phyloP scores from a whole-genome alignment of 169 alveolate genomes.

The Cryptosporidium bovis region DNA sequence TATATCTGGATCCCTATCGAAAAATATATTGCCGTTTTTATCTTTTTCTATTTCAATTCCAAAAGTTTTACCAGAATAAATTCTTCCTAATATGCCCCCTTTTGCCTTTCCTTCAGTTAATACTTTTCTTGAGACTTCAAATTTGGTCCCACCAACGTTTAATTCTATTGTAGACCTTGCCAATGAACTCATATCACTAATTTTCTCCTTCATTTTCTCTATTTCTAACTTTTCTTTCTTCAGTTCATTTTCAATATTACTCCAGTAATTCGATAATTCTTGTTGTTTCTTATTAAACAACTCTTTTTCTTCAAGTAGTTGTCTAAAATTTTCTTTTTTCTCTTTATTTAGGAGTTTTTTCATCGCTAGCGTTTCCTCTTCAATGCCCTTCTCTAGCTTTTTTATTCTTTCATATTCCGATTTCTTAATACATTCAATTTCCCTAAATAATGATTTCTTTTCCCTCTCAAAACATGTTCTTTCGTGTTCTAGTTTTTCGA shows the following conservation, averaged over 20 bases:
- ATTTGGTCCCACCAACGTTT: constrained; percentile 60
- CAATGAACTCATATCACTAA: constrained; percentile 3
- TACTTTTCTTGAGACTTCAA: constrained; percentile 45
- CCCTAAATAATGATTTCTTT: constrained; percentile 14
- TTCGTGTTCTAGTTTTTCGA: constrained; percentile 41
- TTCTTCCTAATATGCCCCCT: constrained; percentile 48
- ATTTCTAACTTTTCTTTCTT: constrained; percentile 42
- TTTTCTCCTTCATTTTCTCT: constrained; percentile 32
- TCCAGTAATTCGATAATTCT: constrained; percentile 54
- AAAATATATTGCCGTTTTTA: constrained; percentile 49
- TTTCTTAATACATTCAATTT: constrained; percentile 47
- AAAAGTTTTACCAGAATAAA: constrained; percentile 57
- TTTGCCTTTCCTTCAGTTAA: constrained; percentile 63
- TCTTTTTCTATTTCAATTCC: constrained; percentile 52
- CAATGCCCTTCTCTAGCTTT: constrained; percentile 16
- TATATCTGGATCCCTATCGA: constrained; percentile 73
- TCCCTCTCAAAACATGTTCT: constrained; percentile 31
- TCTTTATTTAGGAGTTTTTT: constrained; percentile 34
- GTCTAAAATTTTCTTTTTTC: constrained; percentile 31
- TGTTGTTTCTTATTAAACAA: constrained; percentile 53
- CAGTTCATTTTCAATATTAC: constrained; percentile 20
- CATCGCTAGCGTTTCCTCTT: constrained; percentile 8
- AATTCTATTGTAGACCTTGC: constrained; percentile 43
- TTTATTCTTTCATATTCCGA: constrained; percentile 37
- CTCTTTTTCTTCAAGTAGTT: constrained; percentile 46